Evolutionary conservation across 1,284 basidiomycete species (phyloP), one percentile per base, ranked within the genome.

Genomic region (Naganishia cerealis): DNA sequence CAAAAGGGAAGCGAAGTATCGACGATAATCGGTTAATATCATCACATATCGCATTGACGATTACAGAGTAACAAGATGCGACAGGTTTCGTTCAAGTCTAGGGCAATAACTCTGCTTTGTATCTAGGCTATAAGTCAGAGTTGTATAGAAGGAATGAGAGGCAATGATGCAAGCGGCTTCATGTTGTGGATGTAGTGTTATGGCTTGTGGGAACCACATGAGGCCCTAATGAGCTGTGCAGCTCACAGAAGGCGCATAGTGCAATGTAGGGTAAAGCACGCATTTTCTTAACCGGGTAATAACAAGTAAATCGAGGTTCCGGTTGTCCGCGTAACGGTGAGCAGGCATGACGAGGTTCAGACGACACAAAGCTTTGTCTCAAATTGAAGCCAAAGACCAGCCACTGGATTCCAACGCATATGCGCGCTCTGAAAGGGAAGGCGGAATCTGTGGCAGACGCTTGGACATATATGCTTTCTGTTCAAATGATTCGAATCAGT

Each of bases 401-500:
- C 13, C 61, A 54, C 61, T 54, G 6, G 61, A 13, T 42, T 16
- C n/a, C 7, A 12, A 36, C 21, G 9, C 18, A n/a, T 26, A 42
- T 7, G 18, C 10, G 21, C 24, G 39, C 33, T 50, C 26, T 4
- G 61, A n/a, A 29, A 15, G 21, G 36, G 8, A 10, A 33, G 29
- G 29, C 7, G 50, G 61, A 21, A 12, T 16, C 3, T 38, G 52
- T 18, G 61, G 61, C 18, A 63, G 38, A 40, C 50, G 61, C 39
- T 54, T 63, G 50, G n/a, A 40, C 21, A 63, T 63, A 16, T 40
- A 63, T 12, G 50, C 50, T 21, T 63, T 15, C 61, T 63, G 29
- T 24, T 16, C 46, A 13, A 21, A 8, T 7, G 21, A 24, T 10
- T 10, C 21, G 5, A 9, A 8, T 50, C 21, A 50, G 46, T 24